Percentiles rank a stretch among this genome's conserved stretches.
phyloP scores from a whole-genome alignment of 1,284 basidiomycete genomes.

The Hymenochaete sp. region DNA sequence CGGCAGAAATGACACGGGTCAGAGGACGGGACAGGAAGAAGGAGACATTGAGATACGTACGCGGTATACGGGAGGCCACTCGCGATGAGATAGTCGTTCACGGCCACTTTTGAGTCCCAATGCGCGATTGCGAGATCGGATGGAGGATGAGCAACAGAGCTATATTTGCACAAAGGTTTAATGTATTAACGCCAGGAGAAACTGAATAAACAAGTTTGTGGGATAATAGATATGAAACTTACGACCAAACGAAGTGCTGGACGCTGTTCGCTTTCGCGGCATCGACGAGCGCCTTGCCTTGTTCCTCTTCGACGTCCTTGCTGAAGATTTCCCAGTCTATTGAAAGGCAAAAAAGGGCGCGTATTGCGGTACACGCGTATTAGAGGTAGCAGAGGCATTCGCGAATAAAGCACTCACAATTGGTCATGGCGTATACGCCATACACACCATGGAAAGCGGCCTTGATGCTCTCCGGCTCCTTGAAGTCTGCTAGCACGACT shows the following conservation, averaged over 20 bases:
- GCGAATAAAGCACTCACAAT: constrained; percentile 19
- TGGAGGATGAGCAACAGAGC: neutral
- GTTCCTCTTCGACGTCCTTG: constrained; percentile 17
- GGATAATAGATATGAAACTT: constrained; percentile 15
- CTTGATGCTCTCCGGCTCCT: constrained; percentile 18
- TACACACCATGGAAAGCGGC: constrained; percentile 24
- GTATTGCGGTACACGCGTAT: no score
- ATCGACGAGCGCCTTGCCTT: constrained; percentile 26
- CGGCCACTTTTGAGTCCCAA: constrained; percentile 23
- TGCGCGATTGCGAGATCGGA: constrained; percentile 16
- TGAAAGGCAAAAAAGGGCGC: no score
- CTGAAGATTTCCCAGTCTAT: constrained; percentile 20
- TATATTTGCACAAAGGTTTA: constrained; percentile 16
- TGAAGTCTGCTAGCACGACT: constrained; percentile 22
- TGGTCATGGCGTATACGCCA: constrained; percentile 27
- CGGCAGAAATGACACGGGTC: neutral
- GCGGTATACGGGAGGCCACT: constrained; percentile 21
- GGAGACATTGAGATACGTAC: constrained; percentile 8
- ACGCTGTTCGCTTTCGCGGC: constrained; percentile 24
- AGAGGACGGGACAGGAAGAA: no score
- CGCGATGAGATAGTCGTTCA: constrained; percentile 21
- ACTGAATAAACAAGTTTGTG: neutral
- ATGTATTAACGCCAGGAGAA: no score
- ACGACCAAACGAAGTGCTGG: constrained; percentile 26
- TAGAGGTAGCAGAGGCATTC: no score